Conservation (phyloP, 306 rosid genomes). For the Cyclanthera cordifolia region DNA sequence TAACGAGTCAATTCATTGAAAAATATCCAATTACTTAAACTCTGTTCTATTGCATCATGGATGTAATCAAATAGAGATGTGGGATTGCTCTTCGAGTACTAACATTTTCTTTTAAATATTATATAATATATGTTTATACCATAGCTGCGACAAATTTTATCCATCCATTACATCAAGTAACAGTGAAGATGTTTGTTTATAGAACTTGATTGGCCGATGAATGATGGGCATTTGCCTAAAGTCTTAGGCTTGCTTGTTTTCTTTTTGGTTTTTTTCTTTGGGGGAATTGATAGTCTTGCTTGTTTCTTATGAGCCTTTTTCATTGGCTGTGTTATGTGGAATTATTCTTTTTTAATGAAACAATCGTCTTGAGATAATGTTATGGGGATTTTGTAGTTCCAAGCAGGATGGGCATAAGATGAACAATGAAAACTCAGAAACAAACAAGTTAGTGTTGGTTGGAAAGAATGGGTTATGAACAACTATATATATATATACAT, state of each 20-base stretch:
- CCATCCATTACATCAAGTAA: not conserved
- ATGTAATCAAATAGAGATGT: not conserved
- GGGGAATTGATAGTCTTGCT: not conserved
- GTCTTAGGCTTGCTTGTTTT: not conserved
- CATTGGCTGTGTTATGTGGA: not conserved
- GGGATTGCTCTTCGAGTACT: not conserved
- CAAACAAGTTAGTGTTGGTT: not conserved
- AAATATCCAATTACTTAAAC: not conserved
- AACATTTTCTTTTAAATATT: not conserved
- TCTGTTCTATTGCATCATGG: not conserved
- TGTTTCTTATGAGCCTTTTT: not conserved
- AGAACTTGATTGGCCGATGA: not conserved
- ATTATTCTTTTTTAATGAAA: not conserved
- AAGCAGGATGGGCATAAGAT: not conserved
- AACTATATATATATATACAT: not conserved
- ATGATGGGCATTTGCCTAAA: constrained; percentile 5
- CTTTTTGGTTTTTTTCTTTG: too few species aligned
- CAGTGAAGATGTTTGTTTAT: not conserved
- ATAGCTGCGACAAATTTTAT: not conserved
- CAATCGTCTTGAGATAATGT: not conserved
- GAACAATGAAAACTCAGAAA: constrained; percentile 4
- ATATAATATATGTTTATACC: not conserved
- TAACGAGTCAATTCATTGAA: not conserved
- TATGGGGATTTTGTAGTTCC: not conserved
- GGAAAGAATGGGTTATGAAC: constrained; percentile 2